Evolutionary conservation across 2,329 filamentous ascomycete species (phyloP).

Genomic region (Botrytis tulipae): DNA sequence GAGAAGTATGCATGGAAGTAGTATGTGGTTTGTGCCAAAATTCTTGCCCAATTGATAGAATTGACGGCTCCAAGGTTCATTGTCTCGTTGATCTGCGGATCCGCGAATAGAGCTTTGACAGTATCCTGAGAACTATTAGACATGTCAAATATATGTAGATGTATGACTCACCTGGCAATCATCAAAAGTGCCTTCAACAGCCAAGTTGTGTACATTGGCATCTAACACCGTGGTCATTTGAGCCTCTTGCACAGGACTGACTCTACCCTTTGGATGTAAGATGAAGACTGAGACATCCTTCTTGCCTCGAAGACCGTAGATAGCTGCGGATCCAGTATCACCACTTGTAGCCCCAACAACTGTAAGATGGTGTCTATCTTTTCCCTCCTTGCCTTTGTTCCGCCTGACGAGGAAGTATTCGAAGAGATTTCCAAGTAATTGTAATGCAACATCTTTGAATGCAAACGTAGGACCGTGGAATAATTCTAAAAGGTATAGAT

Average conservation of each 20-base stretch:
- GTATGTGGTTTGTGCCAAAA: constrained; percentile 94
- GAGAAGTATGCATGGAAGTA: constrained; percentile 95
- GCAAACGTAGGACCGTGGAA: constrained; percentile 96
- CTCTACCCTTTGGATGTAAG: constrained; percentile 84
- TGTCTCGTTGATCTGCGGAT: constrained; percentile 76
- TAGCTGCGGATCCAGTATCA: constrained; percentile 90
- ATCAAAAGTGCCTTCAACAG: constrained; percentile 88
- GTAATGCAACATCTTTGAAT: constrained; percentile 92
- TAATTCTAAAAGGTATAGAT: constrained; percentile 84
- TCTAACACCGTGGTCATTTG: constrained; percentile 97
- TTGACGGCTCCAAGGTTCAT: constrained; percentile 91
- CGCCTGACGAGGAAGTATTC: constrained; percentile 79
- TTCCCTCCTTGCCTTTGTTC: constrained; percentile 66
- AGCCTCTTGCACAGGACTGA: constrained; percentile 88
- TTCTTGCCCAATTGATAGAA: constrained; percentile 94
- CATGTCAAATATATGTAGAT: constrained; percentile 1
- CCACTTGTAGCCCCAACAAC: constrained; percentile 85
- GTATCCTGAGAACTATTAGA: constrained; percentile 60
- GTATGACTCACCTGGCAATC: constrained; percentile 71
- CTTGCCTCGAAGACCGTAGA: constrained; percentile 92
- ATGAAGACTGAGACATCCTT: constrained; percentile 97
- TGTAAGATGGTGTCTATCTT: constrained; percentile 69
- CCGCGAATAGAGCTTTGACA: constrained; percentile 88
- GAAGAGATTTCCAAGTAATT: constrained; percentile 95
- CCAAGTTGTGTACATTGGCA: constrained; percentile 87